These are phyloP conservation scores for Phialophora tarda DNA, from an alignment of 2,329 filamentous ascomycete species.

Conservation along the genomic window DNA sequence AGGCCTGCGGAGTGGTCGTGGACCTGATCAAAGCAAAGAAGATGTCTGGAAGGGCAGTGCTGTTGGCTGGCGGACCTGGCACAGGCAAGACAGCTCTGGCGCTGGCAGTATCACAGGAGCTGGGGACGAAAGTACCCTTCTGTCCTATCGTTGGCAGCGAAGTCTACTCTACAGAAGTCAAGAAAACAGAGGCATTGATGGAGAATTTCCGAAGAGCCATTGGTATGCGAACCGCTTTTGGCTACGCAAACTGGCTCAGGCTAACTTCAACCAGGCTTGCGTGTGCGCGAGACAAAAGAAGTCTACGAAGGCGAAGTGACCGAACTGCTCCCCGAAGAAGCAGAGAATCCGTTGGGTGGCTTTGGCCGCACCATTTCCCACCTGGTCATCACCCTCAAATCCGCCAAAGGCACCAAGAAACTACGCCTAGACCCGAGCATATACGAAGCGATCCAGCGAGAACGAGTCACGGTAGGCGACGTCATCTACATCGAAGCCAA, in stretches of 20 bases:
- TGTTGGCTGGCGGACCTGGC: constrained; percentile 91
- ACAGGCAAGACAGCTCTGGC: constrained; percentile 97
- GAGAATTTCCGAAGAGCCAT: constrained; percentile 98
- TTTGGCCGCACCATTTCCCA: constrained; percentile 98
- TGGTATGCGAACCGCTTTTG: constrained; percentile 56
- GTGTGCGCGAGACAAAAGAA: constrained; percentile 98
- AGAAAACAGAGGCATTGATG: constrained; percentile 99
- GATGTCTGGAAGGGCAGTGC: constrained; percentile 92
- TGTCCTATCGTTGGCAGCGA: constrained; percentile 98
- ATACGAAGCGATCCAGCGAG: constrained; percentile 99
- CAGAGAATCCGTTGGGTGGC: constrained; percentile 93
- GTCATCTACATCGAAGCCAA: constrained; percentile 99
- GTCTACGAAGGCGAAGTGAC: constrained; percentile 99
- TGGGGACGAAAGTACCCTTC: constrained; percentile 97
- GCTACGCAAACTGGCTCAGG: not conserved
- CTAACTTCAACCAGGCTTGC: constrained; percentile 61
- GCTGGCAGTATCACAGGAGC: constrained; percentile 91
- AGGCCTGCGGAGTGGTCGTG: constrained; percentile 95
- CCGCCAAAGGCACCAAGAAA: constrained; percentile 96
- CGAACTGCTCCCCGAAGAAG: constrained; percentile 95
- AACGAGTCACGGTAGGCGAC: constrained; percentile 92
- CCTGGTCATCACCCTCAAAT: constrained; percentile 91
- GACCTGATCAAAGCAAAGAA: constrained; percentile 95
- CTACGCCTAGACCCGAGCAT: constrained; percentile 95
- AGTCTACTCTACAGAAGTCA: constrained; percentile 96